Percentiles rank a stretch among this genome's conserved stretches.
phyloP scores from a whole-genome alignment of 139 green algal genomes.

The Picochlorum costavermella region DNA sequence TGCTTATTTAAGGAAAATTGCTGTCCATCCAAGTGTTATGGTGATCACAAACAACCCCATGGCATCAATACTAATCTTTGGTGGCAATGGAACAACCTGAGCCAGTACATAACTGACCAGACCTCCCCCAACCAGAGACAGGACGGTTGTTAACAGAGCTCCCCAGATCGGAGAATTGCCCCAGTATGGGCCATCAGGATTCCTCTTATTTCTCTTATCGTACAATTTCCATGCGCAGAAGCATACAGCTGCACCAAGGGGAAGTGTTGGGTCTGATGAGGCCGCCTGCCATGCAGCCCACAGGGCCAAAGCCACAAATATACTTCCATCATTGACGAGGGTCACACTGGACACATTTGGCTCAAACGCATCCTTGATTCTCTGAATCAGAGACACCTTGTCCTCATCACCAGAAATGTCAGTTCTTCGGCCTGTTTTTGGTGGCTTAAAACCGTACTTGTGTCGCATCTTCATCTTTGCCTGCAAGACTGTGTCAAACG shows the following conservation, averaged over 20 bases:
- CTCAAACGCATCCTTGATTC: conserved; percentile 51
- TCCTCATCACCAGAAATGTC: conserved; percentile 32
- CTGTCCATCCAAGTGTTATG: conserved; percentile 42
- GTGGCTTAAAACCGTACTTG: conserved; percentile 60
- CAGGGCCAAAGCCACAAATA: conserved; percentile 56
- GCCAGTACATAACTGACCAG: conserved; percentile 32
- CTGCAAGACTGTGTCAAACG: conserved; percentile 68
- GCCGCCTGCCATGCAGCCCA: conserved; percentile 55
- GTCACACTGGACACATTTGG: conserved; percentile 54
- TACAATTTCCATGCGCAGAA: conserved; percentile 45
- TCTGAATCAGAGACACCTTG: conserved; percentile 16
- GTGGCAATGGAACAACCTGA: conserved; percentile 40
- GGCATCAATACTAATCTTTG: conserved; percentile 32
- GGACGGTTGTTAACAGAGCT: conserved; percentile 45
- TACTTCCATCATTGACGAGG: conserved; percentile 71
- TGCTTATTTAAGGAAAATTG: conserved; percentile 55
- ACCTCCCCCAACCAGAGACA: conserved; percentile 41
- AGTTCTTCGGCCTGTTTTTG: conserved; percentile 35
- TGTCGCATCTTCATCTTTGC: conserved; percentile 54
- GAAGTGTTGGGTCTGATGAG: conserved; percentile 45
- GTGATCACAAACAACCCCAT: conserved; percentile 52
- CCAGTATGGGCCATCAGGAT: conserved; percentile 59
- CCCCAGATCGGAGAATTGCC: conserved; percentile 63
- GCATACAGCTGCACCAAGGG: conserved; percentile 34
- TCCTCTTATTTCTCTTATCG: conserved; percentile 47